A percentile compares a stretch with the other conserved stretches of the same genome.
Evolutionary conservation across 2,329 filamentous ascomycete genomes (phyloP).

Genomic region (Ceratocystis papillata): DNA sequence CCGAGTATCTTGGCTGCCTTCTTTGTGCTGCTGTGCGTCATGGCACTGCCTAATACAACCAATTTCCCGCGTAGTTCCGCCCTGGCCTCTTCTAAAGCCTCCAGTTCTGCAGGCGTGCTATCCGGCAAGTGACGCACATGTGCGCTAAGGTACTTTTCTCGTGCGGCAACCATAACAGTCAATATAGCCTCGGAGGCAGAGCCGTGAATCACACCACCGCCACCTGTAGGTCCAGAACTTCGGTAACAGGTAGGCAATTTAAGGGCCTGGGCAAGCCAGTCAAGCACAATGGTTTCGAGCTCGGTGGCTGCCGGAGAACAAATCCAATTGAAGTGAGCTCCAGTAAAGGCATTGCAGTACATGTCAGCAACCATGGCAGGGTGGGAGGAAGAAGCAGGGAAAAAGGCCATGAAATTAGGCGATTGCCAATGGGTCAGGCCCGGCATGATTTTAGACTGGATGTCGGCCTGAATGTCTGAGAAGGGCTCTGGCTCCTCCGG

Average conservation of each 20-base stretch:
- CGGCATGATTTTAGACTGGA: conserved; percentile 77
- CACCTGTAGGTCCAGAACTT: conserved; percentile 47
- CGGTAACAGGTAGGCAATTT: conserved; percentile 62
- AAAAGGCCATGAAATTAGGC: conserved; percentile 94
- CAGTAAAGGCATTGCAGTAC: conserved; percentile 79
- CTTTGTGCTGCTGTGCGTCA: conserved; percentile 72
- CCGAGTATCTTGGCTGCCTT: conserved; percentile 82
- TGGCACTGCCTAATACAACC: conserved; percentile 68
- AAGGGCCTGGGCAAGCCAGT: conserved; percentile 76
- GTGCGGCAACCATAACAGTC: conserved; percentile 75
- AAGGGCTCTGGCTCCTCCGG: conserved; percentile 62
- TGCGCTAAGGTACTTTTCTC: conserved; percentile 63
- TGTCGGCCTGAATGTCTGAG: conserved; percentile 68
- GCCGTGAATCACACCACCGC: conserved; percentile 90
- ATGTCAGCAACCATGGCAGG: conserved; percentile 84
- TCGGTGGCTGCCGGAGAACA: conserved; percentile 88
- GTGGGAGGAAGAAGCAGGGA: conserved; percentile 70
- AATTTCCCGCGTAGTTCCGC: conserved; percentile 49
- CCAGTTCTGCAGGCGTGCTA: conserved; percentile 27
- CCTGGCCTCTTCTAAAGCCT: conserved; percentile 54
- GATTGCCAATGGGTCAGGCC: conserved; percentile 92
- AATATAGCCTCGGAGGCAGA: conserved; percentile 80
- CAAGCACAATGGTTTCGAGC: conserved; percentile 82
- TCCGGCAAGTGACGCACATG: conserved; percentile 42
- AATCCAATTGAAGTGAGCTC: conserved; percentile 94